A percentile compares a stretch with the other conserved stretches of the same genome.
Conservation (phyloP, 2,329 filamentous ascomycete genomes). For the Chrysoporthe puriensis region DNA sequence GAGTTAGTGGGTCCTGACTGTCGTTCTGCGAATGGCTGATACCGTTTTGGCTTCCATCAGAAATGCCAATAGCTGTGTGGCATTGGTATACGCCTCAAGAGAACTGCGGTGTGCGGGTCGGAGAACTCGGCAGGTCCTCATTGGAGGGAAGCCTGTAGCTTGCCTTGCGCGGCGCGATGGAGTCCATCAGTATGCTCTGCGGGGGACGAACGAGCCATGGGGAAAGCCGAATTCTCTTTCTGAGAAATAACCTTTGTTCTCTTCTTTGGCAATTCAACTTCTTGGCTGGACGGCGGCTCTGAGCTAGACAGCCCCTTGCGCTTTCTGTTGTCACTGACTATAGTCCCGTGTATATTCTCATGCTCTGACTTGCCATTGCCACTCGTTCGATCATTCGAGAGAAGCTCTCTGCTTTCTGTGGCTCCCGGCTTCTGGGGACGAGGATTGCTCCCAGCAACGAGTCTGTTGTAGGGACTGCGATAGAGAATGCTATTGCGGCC, state of each 20-base stretch:
- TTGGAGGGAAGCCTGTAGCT: neutral
- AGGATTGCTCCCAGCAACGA: conserved; percentile 13
- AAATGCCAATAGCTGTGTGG: neutral
- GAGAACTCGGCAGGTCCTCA: neutral
- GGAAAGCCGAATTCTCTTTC: too few relatives aligned
- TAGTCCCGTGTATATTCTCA: too few relatives aligned
- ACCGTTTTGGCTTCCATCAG: neutral
- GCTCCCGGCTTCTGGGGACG: neutral
- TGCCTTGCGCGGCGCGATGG: conserved; percentile 9
- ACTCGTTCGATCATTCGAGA: neutral
- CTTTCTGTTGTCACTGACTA: conserved; percentile 8
- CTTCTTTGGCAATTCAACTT: neutral
- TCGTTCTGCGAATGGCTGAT: neutral
- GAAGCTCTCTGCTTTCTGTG: neutral
- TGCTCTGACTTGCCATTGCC: neutral
- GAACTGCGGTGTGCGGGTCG: conserved; percentile 3
- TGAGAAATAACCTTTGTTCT: neutral
- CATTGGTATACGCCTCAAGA: neutral
- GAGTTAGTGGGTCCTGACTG: conserved; percentile 14
- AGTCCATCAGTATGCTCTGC: neutral
- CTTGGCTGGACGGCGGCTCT: neutral
- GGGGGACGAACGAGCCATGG: neutral
- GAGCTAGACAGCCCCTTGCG: neutral
- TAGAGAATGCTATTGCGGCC: conserved; percentile 2
- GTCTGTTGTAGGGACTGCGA: conserved; percentile 25